phyloP scores from a whole-genome alignment of 352 stramenopile genomes.

The Globisporangium ultimum region DNA sequence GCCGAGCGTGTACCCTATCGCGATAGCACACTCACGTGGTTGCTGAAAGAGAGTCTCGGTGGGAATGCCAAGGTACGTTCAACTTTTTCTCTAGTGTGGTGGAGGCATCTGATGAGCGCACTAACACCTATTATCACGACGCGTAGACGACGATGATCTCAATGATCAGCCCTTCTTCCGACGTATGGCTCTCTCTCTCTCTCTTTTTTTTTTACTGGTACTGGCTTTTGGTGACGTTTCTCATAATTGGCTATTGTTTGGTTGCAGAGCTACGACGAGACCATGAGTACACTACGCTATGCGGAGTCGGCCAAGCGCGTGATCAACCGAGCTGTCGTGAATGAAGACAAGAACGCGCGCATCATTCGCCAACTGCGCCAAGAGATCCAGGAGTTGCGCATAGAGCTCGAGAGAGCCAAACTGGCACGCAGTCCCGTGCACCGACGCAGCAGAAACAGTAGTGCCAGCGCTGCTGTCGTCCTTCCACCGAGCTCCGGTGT shows the following conservation, averaged over 20 bases:
- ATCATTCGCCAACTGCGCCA: slow-evolving; percentile 76
- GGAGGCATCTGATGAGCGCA: background rate
- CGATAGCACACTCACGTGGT: slow-evolving; percentile 84
- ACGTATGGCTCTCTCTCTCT: slow-evolving; percentile 33
- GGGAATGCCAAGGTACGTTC: slow-evolving; percentile 68
- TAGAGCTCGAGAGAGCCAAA: slow-evolving; percentile 34
- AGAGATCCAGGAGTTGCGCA: slow-evolving; percentile 58
- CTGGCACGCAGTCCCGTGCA: slow-evolving; percentile 12
- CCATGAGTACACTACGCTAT: slow-evolving; percentile 82
- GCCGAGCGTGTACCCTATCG: slow-evolving; percentile 77
- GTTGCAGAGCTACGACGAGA: slow-evolving; percentile 76
- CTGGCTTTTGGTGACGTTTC: background rate
- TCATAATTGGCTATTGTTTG: too few relatives aligned
- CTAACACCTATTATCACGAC: background rate
- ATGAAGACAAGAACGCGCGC: slow-evolving; percentile 78
- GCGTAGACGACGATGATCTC: slow-evolving; percentile 83
- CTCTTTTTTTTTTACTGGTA: background rate
- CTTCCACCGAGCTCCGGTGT: slow-evolving; percentile 22
- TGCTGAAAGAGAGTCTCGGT: slow-evolving; percentile 83
- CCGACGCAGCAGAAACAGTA: slow-evolving; percentile 24
- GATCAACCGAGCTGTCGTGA: slow-evolving; percentile 78
- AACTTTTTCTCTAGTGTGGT: background rate
- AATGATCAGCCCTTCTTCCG: slow-evolving; percentile 74
- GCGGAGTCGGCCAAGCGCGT: slow-evolving; percentile 82
- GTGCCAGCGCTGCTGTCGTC: slow-evolving; percentile 9